Evolutionary conservation across 176 grass and related monocot genomes (phyloP).

Genomic region (Cenchrus americanus): DNA sequence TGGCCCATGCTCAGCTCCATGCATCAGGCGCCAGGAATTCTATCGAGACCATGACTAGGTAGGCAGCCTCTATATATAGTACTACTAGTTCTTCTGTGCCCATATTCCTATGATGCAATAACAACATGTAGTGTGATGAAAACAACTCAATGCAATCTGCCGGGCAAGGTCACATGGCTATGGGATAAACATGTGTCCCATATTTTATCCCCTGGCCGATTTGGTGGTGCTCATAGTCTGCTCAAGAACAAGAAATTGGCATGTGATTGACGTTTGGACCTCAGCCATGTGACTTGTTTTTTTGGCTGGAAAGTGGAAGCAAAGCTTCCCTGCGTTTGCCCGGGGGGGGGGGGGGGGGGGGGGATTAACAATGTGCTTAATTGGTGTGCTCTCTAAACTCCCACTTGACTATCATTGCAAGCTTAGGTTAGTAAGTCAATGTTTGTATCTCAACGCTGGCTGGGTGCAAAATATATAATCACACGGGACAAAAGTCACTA

Average conservation of each 20-base stretch:
- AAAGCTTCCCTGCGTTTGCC: background rate
- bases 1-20: background rate
- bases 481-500: background rate
- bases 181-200: background rate
- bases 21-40: background rate
- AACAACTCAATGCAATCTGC: background rate
- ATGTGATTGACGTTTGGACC: slow-evolving; percentile 36
- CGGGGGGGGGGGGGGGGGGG: too few relatives aligned
- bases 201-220: background rate
- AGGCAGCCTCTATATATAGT: background rate
- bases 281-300: slow-evolving; percentile 12
- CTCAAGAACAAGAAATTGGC: background rate
- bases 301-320: background rate
- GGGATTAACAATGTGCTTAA: background rate
- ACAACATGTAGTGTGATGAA: background rate
- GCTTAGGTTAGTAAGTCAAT: background rate
- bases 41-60: background rate
- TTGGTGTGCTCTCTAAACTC: background rate
- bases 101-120: slow-evolving; percentile 18
- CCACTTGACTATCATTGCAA: background rate
- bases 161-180: slow-evolving; percentile 21
- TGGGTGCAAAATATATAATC: background rate
- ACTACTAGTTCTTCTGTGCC: background rate
- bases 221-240: slow-evolving; percentile 8
- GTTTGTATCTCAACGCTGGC: background rate